These are phyloP conservation scores for Backusella mclennaniae DNA, from an alignment of 192 early-diverging fungal genomes.

Conservation along the genomic window DNA sequence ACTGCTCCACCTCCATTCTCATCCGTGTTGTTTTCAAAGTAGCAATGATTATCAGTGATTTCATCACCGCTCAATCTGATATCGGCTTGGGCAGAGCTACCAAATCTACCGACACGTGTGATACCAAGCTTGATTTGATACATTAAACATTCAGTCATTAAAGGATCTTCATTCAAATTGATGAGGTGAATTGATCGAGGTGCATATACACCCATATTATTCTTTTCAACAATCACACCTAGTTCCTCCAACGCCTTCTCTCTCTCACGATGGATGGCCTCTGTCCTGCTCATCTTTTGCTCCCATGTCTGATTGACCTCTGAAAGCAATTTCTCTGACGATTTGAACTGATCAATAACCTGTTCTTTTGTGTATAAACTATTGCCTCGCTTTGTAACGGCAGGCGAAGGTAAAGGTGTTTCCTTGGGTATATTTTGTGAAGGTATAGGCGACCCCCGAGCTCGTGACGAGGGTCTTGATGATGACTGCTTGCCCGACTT, in stretches of 20 bases:
- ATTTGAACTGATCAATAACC: slow-evolving; percentile 66
- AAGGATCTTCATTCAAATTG: slow-evolving; percentile 78
- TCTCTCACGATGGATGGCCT: slow-evolving; percentile 57
- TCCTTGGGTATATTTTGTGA: slow-evolving; percentile 8
- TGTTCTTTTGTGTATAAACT: slow-evolving; percentile 30
- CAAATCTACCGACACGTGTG: slow-evolving; percentile 55
- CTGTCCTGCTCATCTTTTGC: slow-evolving; percentile 64
- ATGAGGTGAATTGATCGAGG: slow-evolving; percentile 70
- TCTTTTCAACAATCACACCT: slow-evolving; percentile 61
- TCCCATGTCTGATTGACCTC: slow-evolving; percentile 77
- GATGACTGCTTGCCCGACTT: not conserved
- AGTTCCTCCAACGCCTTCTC: slow-evolving; percentile 65
- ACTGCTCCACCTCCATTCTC: slow-evolving; percentile 39
- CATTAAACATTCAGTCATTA: slow-evolving; percentile 76
- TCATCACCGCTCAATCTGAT: slow-evolving; percentile 51
- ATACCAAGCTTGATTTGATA: slow-evolving; percentile 68
- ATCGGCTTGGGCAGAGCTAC: slow-evolving; percentile 28
- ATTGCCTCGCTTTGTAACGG: slow-evolving; percentile 14
- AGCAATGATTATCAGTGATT: slow-evolving; percentile 58
- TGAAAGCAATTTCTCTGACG: slow-evolving; percentile 75
- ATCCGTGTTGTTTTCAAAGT: slow-evolving; percentile 52
- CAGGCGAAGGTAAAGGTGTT: slow-evolving; percentile 25
- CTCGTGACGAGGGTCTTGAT: not conserved
- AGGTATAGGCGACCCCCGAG: slow-evolving; percentile 7
- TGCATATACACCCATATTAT: slow-evolving; percentile 59